Percentiles rank a stretch among this genome's conserved stretches.
phyloP scores from a whole-genome alignment of 164 flowering plant species.

The Paratinospora sagittata region DNA sequence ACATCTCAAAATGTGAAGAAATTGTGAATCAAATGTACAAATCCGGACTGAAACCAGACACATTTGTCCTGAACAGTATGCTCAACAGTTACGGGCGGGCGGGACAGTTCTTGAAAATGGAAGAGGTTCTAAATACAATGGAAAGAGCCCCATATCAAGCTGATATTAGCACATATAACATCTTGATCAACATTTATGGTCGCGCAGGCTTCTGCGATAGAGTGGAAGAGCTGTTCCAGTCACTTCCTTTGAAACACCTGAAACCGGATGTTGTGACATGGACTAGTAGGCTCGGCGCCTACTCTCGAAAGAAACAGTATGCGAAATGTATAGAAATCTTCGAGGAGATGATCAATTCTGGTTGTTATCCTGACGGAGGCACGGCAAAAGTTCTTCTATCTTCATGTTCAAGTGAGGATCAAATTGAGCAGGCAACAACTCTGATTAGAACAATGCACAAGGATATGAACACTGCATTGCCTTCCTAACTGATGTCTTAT shows the following conservation, averaged over 20 bases:
- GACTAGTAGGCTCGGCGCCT: slow-evolving; percentile 80
- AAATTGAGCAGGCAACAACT: slow-evolving; percentile 65
- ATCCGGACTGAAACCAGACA: slow-evolving; percentile 69
- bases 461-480: slow-evolving; percentile 24
- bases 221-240: slow-evolving; percentile 61
- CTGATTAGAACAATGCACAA: slow-evolving; percentile 77
- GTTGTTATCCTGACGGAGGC: slow-evolving; percentile 86
- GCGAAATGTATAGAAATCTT: slow-evolving; percentile 67
- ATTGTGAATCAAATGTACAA: slow-evolving; percentile 61
- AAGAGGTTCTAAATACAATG: slow-evolving; percentile 54
- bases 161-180: slow-evolving; percentile 83
- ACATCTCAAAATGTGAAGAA: slow-evolving; percentile 66
- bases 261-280: slow-evolving; percentile 78
- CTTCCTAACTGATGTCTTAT: slow-evolving; percentile 5
- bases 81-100: slow-evolving; percentile 64
- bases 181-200: slow-evolving; percentile 69
- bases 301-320: slow-evolving; percentile 68
- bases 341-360: slow-evolving; percentile 85
- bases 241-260: slow-evolving; percentile 45
- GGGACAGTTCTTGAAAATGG: slow-evolving; percentile 81
- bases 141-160: slow-evolving; percentile 41
- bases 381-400: slow-evolving; percentile 63
- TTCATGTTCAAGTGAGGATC: slow-evolving; percentile 74
- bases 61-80: slow-evolving; percentile 74
- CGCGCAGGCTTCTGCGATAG: slow-evolving; percentile 61